Conservation (phyloP, 108 stramenopile genomes). For the Epithemia pelagica region DNA sequence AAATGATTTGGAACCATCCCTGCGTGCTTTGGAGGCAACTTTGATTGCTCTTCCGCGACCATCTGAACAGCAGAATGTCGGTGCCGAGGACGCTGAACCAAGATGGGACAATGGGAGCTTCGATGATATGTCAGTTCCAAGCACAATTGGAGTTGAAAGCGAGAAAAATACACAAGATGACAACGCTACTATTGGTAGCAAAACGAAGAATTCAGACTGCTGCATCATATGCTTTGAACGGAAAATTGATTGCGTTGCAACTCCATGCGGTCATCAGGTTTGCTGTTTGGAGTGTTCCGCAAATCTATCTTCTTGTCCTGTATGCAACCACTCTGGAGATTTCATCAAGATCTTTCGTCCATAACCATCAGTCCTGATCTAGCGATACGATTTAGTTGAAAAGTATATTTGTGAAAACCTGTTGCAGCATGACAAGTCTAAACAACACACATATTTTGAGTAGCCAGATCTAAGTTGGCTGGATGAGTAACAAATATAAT, state of each 20-base stretch:
- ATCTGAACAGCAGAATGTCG: neutral
- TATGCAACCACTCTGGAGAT: slow-evolving; percentile 45
- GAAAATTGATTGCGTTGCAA: slow-evolving; percentile 64
- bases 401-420: no score
- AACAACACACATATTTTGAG: no score
- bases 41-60: slow-evolving; percentile 23
- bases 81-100: slow-evolving; percentile 7
- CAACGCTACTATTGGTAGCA: neutral
- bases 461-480: no score
- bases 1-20: slow-evolving; percentile 37
- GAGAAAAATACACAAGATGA: neutral
- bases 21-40: slow-evolving; percentile 58
- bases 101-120: slow-evolving; percentile 30
- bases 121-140: slow-evolving; percentile 28
- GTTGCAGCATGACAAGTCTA: no score
- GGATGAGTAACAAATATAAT: no score
- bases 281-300: slow-evolving; percentile 57
- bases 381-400: no score
- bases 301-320: slow-evolving; percentile 47
- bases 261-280: slow-evolving; percentile 78
- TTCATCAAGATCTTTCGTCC: slow-evolving; percentile 70
- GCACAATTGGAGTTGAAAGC: slow-evolving; percentile 16
- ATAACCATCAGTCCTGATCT: no score
- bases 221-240: slow-evolving; percentile 65
- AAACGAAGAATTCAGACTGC: slow-evolving; percentile 4